Percentiles rank a stretch among this genome's conserved stretches.
These are phyloP conservation scores for Meira nashicola DNA, from an alignment of 1,284 basidiomycete genomes.

Conservation along the genomic window DNA sequence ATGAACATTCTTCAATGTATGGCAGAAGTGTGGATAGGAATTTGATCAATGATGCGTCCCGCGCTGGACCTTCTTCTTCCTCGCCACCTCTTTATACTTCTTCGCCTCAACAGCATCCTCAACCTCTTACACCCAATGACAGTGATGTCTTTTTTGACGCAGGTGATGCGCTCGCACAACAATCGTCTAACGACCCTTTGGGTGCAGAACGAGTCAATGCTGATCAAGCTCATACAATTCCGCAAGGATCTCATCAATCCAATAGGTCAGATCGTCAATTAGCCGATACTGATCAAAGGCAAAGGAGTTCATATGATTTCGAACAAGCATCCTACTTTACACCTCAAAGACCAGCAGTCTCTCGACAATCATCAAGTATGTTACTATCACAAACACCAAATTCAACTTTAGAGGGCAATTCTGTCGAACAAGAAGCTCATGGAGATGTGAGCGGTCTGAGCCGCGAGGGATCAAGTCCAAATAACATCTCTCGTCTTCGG, in stretches of 20 bases:
- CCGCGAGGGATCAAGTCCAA: not conserved
- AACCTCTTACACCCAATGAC: not conserved
- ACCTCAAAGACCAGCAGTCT: slow-evolving; percentile 11
- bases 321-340: slow-evolving; percentile 37
- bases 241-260: not conserved
- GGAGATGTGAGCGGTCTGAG: not conserved
- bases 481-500: slow-evolving; percentile 21
- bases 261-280: slow-evolving; percentile 9
- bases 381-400: slow-evolving; percentile 19
- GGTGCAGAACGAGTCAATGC: slow-evolving; percentile 9
- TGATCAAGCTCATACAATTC: not conserved
- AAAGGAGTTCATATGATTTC: slow-evolving; percentile 31
- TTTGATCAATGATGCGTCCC: not conserved
- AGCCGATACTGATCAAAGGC: slow-evolving; percentile 8
- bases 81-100: not conserved
- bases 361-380: slow-evolving; percentile 12
- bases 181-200: slow-evolving; percentile 23
- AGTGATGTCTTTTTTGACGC: slow-evolving; percentile 43
- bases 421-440: not conserved
- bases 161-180: slow-evolving; percentile 28
- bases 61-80: not conserved
- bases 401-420: not conserved
- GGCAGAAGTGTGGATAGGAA: not conserved
- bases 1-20: not conserved
- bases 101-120: not conserved